phyloP scores from a whole-genome alignment of 75 land plant genomes.

The Adiantum capillusveneris region DNA sequence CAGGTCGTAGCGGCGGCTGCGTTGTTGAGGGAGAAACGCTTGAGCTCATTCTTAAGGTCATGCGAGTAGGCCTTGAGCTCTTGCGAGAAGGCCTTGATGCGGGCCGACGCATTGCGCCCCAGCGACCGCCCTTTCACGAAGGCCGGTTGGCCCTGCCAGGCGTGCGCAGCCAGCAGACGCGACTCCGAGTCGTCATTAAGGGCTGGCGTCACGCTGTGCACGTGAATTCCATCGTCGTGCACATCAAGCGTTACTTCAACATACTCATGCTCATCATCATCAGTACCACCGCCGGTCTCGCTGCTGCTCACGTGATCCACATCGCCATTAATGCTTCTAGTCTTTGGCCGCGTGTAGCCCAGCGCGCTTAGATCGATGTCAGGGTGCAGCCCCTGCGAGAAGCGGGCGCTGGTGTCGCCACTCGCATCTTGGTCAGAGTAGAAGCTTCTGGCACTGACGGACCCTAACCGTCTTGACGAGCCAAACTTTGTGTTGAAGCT shows the following conservation, averaged over 20 bases:
- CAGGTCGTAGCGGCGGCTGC: not conserved
- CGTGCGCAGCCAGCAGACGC: not conserved
- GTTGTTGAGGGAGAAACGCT: not conserved
- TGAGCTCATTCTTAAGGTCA: not conserved
- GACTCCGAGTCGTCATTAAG: not conserved
- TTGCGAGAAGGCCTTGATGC: conserved; percentile 7
- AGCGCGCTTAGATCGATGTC: not conserved
- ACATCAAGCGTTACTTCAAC: conserved; percentile 73
- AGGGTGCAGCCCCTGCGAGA: not conserved
- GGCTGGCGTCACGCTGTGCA: conserved; percentile 34
- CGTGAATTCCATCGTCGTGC: conserved; percentile 48
- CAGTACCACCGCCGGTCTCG: not conserved
- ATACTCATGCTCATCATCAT: conserved; percentile 28
- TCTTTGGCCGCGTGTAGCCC: too few species aligned
- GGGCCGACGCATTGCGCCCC: not conserved
- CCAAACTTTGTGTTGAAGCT: not conserved
- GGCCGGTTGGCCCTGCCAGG: not conserved
- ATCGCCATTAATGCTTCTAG: too few species aligned
- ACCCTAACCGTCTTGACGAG: too few species aligned
- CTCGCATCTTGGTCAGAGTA: too few species aligned
- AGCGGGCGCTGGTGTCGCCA: not conserved
- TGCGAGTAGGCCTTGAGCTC: not conserved
- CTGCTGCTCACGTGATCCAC: too few species aligned
- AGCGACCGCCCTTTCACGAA: not conserved
- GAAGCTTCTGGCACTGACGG: too few species aligned